These are phyloP conservation scores for Fusarium sp. DNA, from an alignment of 2,329 filamentous ascomycete species.

Conservation along the genomic window DNA sequence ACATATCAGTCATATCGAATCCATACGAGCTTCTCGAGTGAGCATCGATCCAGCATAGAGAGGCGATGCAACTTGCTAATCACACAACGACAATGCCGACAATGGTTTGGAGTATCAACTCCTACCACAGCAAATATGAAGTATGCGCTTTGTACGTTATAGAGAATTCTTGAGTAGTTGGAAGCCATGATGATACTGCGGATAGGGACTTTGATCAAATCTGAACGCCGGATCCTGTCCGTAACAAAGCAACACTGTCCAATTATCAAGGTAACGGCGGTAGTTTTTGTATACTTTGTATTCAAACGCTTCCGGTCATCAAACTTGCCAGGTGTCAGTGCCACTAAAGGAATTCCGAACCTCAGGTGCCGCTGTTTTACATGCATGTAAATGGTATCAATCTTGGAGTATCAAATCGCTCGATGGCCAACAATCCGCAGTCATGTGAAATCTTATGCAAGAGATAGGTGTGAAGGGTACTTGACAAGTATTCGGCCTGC, in stretches of 20 bases:
- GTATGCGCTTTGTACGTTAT: neutral
- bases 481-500: neutral
- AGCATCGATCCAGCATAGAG: neutral
- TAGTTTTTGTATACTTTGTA: fast-evolving
- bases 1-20: too few species aligned
- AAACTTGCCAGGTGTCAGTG: neutral
- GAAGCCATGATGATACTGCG: neutral
- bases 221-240: neutral
- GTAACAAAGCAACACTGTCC: neutral
- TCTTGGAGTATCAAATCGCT: neutral
- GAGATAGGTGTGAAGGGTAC: neutral
- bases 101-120: neutral
- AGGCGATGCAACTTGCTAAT: neutral
- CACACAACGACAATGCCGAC: neutral
- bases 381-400: neutral
- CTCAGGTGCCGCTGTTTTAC: neutral
- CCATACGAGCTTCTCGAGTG: neutral
- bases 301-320: neutral
- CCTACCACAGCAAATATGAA: neutral
- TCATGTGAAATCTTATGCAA: neutral
- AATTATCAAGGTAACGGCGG: neutral
- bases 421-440: neutral
- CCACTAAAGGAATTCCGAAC: neutral
- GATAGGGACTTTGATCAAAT: neutral
- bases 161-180: neutral